phyloP scores from a whole-genome alignment of 2,329 filamentous ascomycete species.

The Mycocentrospora acerina region DNA sequence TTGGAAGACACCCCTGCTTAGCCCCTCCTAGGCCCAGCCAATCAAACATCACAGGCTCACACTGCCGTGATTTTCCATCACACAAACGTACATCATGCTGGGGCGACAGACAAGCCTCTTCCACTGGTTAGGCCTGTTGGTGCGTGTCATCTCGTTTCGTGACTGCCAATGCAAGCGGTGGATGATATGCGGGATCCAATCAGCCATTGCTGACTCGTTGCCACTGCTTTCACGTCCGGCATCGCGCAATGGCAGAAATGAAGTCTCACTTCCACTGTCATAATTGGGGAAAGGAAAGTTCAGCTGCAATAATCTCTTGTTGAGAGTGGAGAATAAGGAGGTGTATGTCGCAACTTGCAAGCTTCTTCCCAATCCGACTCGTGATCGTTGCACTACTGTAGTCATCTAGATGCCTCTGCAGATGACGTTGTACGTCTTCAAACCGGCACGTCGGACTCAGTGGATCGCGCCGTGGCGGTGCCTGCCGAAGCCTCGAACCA shows the following conservation, averaged over 20 bases:
- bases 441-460: too few relatives aligned
- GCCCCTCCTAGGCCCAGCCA: conserved; percentile 19
- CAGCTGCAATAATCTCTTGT: too few relatives aligned
- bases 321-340: too few relatives aligned
- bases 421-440: too few relatives aligned
- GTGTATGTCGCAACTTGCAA: too few relatives aligned
- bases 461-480: too few relatives aligned
- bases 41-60: conserved; percentile 17
- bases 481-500: too few relatives aligned
- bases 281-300: neutral
- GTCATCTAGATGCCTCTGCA: too few relatives aligned
- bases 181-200: conserved; percentile 22
- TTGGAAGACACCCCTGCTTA: conserved; percentile 22
- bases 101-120: conserved; percentile 14
- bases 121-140: conserved; percentile 24
- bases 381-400: too few relatives aligned
- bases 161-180: conserved; percentile 8
- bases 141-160: conserved; percentile 34
- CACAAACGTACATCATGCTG: conserved; percentile 16
- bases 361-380: too few relatives aligned
- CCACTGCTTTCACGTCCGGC: conserved; percentile 18
- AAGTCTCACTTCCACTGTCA: conserved; percentile 13
- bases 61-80: conserved; percentile 6
- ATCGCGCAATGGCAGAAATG: conserved; percentile 13
- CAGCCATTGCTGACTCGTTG: conserved; percentile 18